Evolutionary conservation across 108 stramenopile species (phyloP).

Genomic region (Skeletonema grethae): DNA sequence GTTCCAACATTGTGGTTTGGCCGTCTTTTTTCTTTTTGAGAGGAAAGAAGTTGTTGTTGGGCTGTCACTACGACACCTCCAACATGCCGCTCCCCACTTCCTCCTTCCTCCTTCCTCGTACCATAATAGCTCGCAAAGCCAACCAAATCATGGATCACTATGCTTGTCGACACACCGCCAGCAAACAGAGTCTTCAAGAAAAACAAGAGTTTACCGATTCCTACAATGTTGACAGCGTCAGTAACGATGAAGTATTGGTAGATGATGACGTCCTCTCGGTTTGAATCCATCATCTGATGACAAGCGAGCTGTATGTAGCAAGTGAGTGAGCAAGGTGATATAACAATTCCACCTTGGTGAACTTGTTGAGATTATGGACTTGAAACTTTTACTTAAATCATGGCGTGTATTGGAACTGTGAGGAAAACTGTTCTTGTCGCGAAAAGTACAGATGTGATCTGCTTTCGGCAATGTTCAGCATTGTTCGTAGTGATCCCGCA

Average conservation of each 20-base stretch:
- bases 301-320: background rate
- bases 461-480: conserved; percentile 1
- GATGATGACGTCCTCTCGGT: background rate
- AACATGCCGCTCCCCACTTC: too few species aligned
- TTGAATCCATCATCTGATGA: conserved; percentile 1
- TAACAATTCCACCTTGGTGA: background rate
- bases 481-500: conserved; percentile 3
- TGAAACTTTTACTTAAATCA: background rate
- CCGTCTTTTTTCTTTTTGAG: too few species aligned
- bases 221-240: too few species aligned
- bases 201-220: too few species aligned
- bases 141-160: background rate
- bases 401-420: background rate
- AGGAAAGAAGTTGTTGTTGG: too few species aligned
- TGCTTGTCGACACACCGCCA: background rate
- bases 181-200: too few species aligned
- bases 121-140: too few species aligned
- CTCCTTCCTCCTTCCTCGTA: too few species aligned
- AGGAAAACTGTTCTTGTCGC: background rate
- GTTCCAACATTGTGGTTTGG: too few species aligned
- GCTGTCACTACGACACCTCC: too few species aligned
- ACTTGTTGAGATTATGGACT: background rate
- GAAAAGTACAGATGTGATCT: background rate
- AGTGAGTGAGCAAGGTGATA: background rate
- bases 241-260: too few species aligned